A percentile compares a stretch with the other conserved stretches of the same genome.
Conservation (phyloP, 2,329 filamentous ascomycete genomes). For the Clarireedia homoeocarpa region DNA sequence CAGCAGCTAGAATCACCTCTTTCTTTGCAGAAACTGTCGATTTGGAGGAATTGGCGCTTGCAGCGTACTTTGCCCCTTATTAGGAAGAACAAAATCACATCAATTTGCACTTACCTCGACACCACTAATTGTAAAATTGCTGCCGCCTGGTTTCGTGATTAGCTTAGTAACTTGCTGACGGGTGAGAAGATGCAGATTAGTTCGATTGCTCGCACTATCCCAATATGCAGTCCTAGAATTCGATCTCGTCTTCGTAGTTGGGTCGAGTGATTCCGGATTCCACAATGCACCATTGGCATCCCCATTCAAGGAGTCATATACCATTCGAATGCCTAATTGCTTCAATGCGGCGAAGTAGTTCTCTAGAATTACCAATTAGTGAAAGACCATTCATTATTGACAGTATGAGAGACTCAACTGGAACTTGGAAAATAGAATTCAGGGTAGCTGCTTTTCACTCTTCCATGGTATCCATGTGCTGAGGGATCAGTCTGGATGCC, state of each 20-base stretch:
- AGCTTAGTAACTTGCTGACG: conserved; percentile 3
- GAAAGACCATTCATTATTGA: not conserved
- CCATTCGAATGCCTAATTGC: conserved; percentile 1
- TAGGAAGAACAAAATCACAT: not conserved
- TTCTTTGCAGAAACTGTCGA: conserved; percentile 15
- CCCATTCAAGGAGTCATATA: conserved; percentile 1
- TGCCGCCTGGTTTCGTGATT: not conserved
- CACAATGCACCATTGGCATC: conserved; percentile 5
- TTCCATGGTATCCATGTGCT: conserved; percentile 3
- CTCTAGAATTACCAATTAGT: not conserved
- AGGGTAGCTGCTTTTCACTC: conserved; percentile 6
- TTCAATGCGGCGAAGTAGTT: conserved; percentile 4
- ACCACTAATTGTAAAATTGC: not conserved
- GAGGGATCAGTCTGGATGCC: not conserved
- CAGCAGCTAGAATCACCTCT: conserved; percentile 44
- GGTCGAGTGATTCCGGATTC: conserved; percentile 5
- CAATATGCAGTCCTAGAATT: conserved; percentile 4
- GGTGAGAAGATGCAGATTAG: conserved; percentile 6
- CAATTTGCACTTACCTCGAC: not conserved
- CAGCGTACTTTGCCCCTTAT: not conserved
- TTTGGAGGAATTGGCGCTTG: conserved; percentile 22
- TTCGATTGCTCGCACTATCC: conserved; percentile 1
- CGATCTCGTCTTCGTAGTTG: conserved; percentile 2
- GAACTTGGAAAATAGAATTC: conserved; percentile 1
- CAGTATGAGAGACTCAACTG: not conserved